phyloP scores from a whole-genome alignment of 2,329 filamentous ascomycete species.

The Aspergillus chevalieri region DNA sequence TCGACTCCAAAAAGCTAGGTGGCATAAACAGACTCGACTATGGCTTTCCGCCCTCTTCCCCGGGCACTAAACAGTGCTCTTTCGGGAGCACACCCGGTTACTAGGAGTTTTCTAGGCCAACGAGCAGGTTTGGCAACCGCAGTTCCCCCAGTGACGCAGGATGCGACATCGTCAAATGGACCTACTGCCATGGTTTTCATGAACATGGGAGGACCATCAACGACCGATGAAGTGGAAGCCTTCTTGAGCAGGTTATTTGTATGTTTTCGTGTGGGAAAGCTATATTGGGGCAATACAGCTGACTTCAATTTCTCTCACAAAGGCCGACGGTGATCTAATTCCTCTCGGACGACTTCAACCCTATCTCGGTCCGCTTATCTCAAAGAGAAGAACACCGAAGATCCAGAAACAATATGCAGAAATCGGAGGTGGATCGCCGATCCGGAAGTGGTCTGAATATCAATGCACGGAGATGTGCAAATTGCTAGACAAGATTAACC shows the following conservation, averaged over 20 bases:
- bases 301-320: conserved; percentile 4
- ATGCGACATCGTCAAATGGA: conserved; percentile 63
- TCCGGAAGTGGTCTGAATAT: conserved; percentile 95
- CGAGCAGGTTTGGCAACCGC: conserved; percentile 50
- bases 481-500: conserved; percentile 81
- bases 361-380: conserved; percentile 85
- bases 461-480: conserved; percentile 96
- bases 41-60: conserved; percentile 38
- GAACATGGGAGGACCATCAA: conserved; percentile 96
- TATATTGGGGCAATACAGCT: not conserved
- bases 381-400: conserved; percentile 82
- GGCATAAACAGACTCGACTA: conserved; percentile 11
- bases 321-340: conserved; percentile 91
- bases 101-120: conserved; percentile 18
- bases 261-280: conserved; percentile 32
- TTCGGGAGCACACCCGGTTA: conserved; percentile 15
- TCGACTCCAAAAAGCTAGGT: not conserved
- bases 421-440: conserved; percentile 96
- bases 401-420: conserved; percentile 92
- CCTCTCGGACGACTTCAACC: conserved; percentile 87
- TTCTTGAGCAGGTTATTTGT: conserved; percentile 92
- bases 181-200: conserved; percentile 98
- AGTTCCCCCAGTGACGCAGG: conserved; percentile 72
- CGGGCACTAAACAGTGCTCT: conserved; percentile 18
- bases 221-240: conserved; percentile 76